These are phyloP conservation scores for Lodderomyces elongisporus DNA, from an alignment of 1,139 yeast genomes.

Conservation along the genomic window DNA sequence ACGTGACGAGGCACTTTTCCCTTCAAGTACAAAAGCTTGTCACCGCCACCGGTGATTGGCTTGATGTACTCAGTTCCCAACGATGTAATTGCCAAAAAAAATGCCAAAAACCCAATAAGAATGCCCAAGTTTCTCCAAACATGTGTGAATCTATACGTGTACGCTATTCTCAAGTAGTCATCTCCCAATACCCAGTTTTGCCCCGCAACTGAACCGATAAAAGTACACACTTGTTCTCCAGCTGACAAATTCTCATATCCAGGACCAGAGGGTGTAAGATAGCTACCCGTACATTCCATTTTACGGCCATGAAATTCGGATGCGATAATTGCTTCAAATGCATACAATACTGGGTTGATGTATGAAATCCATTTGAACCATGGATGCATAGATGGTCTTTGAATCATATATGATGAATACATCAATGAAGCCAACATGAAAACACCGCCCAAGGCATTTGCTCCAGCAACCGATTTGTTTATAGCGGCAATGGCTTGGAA, in stretches of 20 bases:
- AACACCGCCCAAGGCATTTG: conserved; percentile 50
- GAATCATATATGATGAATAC: conserved; percentile 55
- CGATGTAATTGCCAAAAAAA: conserved; percentile 42
- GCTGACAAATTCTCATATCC: conserved; percentile 37
- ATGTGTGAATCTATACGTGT: conserved; percentile 39
- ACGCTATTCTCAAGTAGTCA: conserved; percentile 39
- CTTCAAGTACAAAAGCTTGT: conserved; percentile 50
- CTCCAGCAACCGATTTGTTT: conserved; percentile 42
- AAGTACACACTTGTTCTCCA: conserved; percentile 46
- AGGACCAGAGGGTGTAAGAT: conserved; percentile 49
- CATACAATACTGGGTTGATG: conserved; percentile 52
- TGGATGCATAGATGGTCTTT: conserved; percentile 55
- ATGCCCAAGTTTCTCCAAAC: conserved; percentile 69
- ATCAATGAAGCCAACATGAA: conserved; percentile 43
- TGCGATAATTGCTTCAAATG: conserved; percentile 51
- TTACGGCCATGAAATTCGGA: conserved; percentile 53
- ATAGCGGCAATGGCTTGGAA: conserved; percentile 49
- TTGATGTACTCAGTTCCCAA: conserved; percentile 47
- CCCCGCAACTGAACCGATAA: conserved; percentile 46
- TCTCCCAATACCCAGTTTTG: conserved; percentile 44
- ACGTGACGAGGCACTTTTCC: conserved; percentile 42
- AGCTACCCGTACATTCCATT: conserved; percentile 42
- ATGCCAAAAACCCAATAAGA: conserved; percentile 49
- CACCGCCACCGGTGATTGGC: conserved; percentile 54
- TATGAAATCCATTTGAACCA: conserved; percentile 65